A percentile compares a stretch with the other conserved stretches of the same genome.
Evolutionary conservation across 352 stramenopile genomes (phyloP).

Genomic region (Plasmopara halstedii): DNA sequence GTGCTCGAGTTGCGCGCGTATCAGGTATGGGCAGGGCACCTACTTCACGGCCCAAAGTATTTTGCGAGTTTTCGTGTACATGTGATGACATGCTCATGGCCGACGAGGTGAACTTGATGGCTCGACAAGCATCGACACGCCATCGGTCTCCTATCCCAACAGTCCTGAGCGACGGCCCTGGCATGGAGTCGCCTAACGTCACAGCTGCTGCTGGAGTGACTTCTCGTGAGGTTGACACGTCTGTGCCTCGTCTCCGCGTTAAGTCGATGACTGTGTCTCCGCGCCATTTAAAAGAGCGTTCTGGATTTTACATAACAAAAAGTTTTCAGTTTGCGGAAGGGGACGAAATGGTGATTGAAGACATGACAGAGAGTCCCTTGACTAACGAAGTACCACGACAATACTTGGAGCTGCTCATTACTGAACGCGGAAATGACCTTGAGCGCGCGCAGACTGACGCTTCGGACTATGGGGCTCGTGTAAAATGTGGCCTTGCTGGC

Average conservation of each 20-base stretch:
- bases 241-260: conserved; percentile 42
- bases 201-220: conserved; percentile 6
- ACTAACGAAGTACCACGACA: conserved; percentile 76
- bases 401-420: conserved; percentile 59
- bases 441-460: conserved; percentile 42
- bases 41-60: conserved; percentile 52
- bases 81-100: conserved; percentile 44
- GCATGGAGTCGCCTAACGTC: conserved; percentile 20
- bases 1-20: conserved; percentile 40
- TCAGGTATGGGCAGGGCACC: conserved; percentile 53
- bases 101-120: conserved; percentile 53
- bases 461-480: conserved; percentile 48
- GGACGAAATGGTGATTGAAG: conserved; percentile 73
- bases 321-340: conserved; percentile 71
- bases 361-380: conserved; percentile 73
- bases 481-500: conserved; percentile 49
- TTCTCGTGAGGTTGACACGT: conserved; percentile 15
- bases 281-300: conserved; percentile 66
- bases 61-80: conserved; percentile 75
- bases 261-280: conserved; percentile 71
- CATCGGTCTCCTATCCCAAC: conserved; percentile 20
- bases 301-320: conserved; percentile 70
- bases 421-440: conserved; percentile 49
- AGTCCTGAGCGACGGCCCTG: conserved; percentile 23
- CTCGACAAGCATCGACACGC: conserved; percentile 47